Conservation (phyloP, 176 grass and related monocot genomes). For the Oryza officinalis region DNA sequence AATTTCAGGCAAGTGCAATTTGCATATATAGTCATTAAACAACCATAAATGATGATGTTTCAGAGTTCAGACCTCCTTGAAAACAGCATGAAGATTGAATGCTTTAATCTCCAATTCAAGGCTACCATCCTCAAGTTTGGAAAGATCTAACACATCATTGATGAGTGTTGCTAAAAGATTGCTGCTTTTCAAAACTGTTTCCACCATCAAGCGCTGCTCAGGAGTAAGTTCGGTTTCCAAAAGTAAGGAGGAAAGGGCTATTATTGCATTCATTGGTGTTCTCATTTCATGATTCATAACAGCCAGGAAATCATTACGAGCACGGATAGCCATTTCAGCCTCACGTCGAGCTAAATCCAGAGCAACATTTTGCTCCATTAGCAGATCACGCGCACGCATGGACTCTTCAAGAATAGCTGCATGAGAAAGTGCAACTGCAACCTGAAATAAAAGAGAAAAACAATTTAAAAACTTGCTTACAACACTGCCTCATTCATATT, state of each 20-base stretch:
- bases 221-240: slow-evolving; percentile 91
- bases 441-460: slow-evolving; percentile 46
- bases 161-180: slow-evolving; percentile 90
- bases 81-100: slow-evolving; percentile 69
- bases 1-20: slow-evolving; percentile 31
- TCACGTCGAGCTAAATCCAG: slow-evolving; percentile 84
- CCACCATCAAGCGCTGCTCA: slow-evolving; percentile 90
- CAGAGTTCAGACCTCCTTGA: slow-evolving; percentile 58
- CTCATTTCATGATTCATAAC: slow-evolving; percentile 99
- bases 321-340: slow-evolving; percentile 95
- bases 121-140: slow-evolving; percentile 87
- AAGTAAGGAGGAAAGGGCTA: slow-evolving; percentile 88
- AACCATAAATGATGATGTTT: slow-evolving; percentile 39
- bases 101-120: slow-evolving; percentile 63
- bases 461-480: neutral
- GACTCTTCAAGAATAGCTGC: slow-evolving; percentile 98
- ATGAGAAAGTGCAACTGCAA: slow-evolving; percentile 96
- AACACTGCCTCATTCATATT: slow-evolving; percentile 4
- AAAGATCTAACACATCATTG: slow-evolving; percentile 90
- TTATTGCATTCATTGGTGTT: slow-evolving; percentile 96
- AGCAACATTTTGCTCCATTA: slow-evolving; percentile 97
- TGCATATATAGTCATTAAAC: slow-evolving; percentile 38
- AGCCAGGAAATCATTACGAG: slow-evolving; percentile 93
- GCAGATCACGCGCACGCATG: slow-evolving; percentile 86
- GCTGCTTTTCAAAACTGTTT: slow-evolving; percentile 86